Evolutionary conservation across 2,329 filamentous ascomycete genomes (phyloP), one percentile per base, ranked within the genome.

Genomic region (Raffaelea ambrosiae): DNA sequence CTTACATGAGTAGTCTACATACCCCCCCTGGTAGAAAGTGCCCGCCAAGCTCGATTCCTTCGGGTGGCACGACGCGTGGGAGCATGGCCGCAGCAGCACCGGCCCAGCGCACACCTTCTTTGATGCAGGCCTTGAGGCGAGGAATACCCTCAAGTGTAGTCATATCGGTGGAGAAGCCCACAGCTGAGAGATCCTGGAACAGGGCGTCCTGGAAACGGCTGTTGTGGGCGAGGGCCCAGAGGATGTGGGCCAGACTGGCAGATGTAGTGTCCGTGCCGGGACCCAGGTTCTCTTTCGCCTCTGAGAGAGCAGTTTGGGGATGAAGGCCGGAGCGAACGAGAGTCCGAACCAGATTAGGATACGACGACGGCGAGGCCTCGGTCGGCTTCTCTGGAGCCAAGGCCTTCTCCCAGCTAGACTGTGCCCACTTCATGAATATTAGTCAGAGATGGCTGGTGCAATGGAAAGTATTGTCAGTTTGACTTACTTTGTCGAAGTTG

Each of bases 221-320:
- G 8, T 49, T 52, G 20, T 52, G 45, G 1, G 50, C 44, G 8
- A 52, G 45, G 2, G 50, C 50, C 47, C 48, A 52, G 22, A 52
- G 44, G 10, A 49, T 39, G 29, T 52, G 50, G 7, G 47, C 47
- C 10, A 52, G 22, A 33, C 38, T 49, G 23, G 47, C 50, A 2
- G 50, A 52, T 1, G 50, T 49, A 3, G 50, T 52, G 42, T 52
- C 50, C 1, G 50, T 40, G 20, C 50, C 50, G 13, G 50, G 50
- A 16, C 50, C 50, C n/a, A 52, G 40, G n/a, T 52, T 52, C 26
- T 52, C 50, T 14, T 49, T 47, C 16, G 50, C 50, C 31, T 52
- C 50, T 1, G 47, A 46, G 1, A 52, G 41, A 3, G 50, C 50
- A 9, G 50, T 48, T 13, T 40, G 21, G 1, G 48, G 2, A 3